phyloP scores from a whole-genome alignment of 2,329 filamentous ascomycete genomes.

The Rutstroemia sp. region DNA sequence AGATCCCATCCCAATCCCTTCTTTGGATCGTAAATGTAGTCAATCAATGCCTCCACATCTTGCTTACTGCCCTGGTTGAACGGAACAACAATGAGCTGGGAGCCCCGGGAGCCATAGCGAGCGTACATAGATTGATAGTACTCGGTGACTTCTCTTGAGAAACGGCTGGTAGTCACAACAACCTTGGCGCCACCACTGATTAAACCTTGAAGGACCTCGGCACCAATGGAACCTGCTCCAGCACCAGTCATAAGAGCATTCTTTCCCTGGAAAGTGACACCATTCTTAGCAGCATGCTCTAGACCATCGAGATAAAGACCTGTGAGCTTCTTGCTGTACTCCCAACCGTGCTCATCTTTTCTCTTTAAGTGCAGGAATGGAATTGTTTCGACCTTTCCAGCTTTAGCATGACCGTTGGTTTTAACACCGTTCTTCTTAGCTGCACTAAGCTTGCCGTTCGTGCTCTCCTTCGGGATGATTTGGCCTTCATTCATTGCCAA shows the following conservation, averaged over 20 bases:
- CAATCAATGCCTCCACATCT: constrained; percentile 85
- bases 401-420: constrained; percentile 52
- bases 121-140: constrained; percentile 99
- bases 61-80: constrained; percentile 99
- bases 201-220: constrained; percentile 90
- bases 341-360: constrained; percentile 90
- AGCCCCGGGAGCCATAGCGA: constrained; percentile 85
- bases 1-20: constrained; percentile 97
- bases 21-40: constrained; percentile 97
- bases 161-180: constrained; percentile 91
- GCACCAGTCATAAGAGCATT: constrained; percentile 97
- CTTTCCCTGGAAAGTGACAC: constrained; percentile 90
- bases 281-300: constrained; percentile 78
- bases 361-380: constrained; percentile 96
- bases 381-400: constrained; percentile 90
- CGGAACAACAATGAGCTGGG: constrained; percentile 93
- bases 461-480: constrained; percentile 83
- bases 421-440: constrained; percentile 48
- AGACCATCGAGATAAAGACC: constrained; percentile 86
- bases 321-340: constrained; percentile 98
- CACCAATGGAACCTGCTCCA: constrained; percentile 94
- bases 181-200: constrained; percentile 97
- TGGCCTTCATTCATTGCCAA: constrained; percentile 97
- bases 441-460: constrained; percentile 45
- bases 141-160: constrained; percentile 94